Evolutionary conservation across 2,329 filamentous ascomycete species (phyloP), one percentile per base, ranked within the genome.

Genomic region (Neobulgaria alba): DNA sequence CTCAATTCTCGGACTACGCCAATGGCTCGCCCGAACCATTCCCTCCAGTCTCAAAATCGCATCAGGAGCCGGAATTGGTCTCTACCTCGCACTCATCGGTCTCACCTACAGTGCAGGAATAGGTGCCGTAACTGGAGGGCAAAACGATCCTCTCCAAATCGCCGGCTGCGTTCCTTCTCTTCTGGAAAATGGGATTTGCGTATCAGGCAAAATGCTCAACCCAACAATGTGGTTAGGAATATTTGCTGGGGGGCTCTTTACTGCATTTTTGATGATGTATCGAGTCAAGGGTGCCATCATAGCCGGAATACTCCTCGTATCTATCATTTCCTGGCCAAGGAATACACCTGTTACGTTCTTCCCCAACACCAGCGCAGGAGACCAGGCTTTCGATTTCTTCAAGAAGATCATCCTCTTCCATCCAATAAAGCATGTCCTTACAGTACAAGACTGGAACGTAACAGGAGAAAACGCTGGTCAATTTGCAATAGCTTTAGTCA

Each of bases 181-280:
- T 12, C 32, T 37, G 7, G 38, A 41, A 16, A 23, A 45, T 51
- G 12, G 54, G 52, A 41, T 64, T 63, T 92, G 85, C 59, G 73
- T 75, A 0, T 61, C 63, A 12, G 67, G 74, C 40, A 88, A 88
- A 71, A 90, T 94, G 85, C 77, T 85, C 46, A 85, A 74, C 55
- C 84, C 86, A 1, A 77, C 81, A 17, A 77, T 93, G 75, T 94
- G 87, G 87, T 72, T 93, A 38, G 87, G 86, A 29, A 88, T 93
- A 53, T 92, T 93, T 68, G 85, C 82, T 52, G 85, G 86, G 32
- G 85, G 86, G 45, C 72, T 93, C 48, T 65, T 93, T 36, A 93
- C 86, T 1, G 80, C 81, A 21, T 66, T 92, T 49, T 67, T 93
- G 39, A 84, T 90, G 79, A 75, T 89, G 68, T 93, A 87, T 62